Conservation (phyloP, 2,329 filamentous ascomycete species). For the Blastomyces emzantsi region DNA sequence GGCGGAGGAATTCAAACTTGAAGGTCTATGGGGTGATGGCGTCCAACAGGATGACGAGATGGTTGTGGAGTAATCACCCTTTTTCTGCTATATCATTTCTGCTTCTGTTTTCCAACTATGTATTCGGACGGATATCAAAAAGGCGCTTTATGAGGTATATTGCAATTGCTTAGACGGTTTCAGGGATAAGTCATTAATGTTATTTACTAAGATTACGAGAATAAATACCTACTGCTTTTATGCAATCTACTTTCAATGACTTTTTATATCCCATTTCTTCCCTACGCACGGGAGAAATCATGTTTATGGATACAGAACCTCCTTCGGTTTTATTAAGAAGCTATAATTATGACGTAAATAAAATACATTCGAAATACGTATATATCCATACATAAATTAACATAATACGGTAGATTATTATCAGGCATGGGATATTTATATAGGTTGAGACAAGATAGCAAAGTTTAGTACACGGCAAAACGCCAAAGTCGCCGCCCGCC, state of each 20-base stretch:
- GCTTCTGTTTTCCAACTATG: not conserved
- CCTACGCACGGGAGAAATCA: not conserved
- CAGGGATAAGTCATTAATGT: slow-evolving; percentile 4
- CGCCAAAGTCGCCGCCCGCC: not conserved
- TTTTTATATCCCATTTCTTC: not conserved
- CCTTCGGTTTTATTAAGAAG: not conserved
- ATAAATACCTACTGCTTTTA: not conserved
- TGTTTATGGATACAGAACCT: not conserved
- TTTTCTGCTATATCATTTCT: not conserved
- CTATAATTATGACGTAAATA: no score
- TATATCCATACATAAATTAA: no score
- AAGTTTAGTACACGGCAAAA: not conserved
- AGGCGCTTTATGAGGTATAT: slow-evolving; percentile 4
- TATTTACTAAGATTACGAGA: slow-evolving; percentile 5
- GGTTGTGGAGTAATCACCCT: slow-evolving; percentile 30
- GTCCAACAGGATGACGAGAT: slow-evolving; percentile 30
- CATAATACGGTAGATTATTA: no score
- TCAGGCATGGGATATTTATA: no score
- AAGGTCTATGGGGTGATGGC: slow-evolving; percentile 77
- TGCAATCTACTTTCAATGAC: not conserved
- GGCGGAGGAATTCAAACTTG: slow-evolving; percentile 91
- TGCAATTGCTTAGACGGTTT: not conserved
- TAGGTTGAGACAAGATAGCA: no score
- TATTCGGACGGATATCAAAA: not conserved
- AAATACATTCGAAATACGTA: no score